Base-by-base conservation (phyloP, 202 grass and related monocot genomes). In the Eragrostis tef region DNA sequence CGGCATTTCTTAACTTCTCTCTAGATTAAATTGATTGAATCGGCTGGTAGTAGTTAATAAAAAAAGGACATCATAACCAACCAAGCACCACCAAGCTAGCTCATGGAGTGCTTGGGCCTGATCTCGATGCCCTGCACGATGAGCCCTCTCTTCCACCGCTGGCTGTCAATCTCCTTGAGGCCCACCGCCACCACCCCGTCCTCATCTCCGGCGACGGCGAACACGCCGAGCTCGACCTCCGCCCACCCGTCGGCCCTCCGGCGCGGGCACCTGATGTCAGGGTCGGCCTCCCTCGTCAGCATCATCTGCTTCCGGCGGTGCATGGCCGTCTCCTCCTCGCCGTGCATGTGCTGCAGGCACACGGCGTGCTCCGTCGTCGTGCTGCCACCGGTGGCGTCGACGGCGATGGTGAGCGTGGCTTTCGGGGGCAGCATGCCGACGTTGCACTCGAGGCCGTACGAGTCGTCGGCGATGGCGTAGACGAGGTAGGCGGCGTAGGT, bases 401-500 rank as follows among this genome's bases (percentile, higher is more conserved):
- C 46, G 29, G 1, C 29, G 16, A 83, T 12, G 54, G 68, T 82
- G 58, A 89, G 47, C 0, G 63, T 88, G 27, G 89, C 81, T 67
- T 87, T 88, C 11, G 87, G 92, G 0, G 86, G 80, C 2, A 19
- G 63, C 15, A 90, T 86, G 62, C 80, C 84, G 46, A 90, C 17
- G 56, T 88, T 65, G 84, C 87, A 92, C 78, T 88, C 87, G n/a
- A 95, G 82, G 59, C 93, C 93, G 67, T 81, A 81, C 1, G 82
- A 72, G 67, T 82, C 49, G 6, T 88, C 90, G 44, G 82, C 36
- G 36, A 95, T 26, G 67, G 86, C 56, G 86, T 75, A 95, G 59
- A 95, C 75, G 59, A 95, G 85, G 81, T 92, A 92, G 36, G 87
- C 90, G 2, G 73, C 83, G 67, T 95, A 92, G 27, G 75, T 90